Percentiles rank a stretch among this genome's conserved stretches.
Conservation (phyloP, 495 filamentous ascomycete genomes). For the Cairneyella variabilis region DNA sequence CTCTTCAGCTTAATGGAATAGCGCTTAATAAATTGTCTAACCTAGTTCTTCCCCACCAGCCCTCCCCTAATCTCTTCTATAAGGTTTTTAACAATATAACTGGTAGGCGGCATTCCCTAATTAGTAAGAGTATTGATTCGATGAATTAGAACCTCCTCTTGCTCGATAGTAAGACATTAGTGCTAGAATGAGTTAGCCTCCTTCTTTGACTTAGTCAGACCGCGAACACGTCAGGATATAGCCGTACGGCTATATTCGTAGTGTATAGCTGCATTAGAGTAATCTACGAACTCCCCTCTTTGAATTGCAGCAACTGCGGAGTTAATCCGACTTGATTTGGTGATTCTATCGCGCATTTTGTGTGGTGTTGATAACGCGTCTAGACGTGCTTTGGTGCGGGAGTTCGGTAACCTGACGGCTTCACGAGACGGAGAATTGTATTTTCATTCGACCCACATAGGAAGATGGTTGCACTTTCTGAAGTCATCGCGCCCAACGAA, state of each 20-base stretch:
- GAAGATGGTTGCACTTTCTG: constrained; percentile 16
- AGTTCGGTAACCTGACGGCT: no score
- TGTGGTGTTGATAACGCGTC: no score
- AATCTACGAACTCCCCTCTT: no score
- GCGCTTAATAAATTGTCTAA: no score
- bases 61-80: no score
- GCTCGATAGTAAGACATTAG: constrained; percentile 6
- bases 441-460: not conserved
- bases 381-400: no score
- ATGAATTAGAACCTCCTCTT: not conserved
- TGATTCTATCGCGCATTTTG: not conserved
- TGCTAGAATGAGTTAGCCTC: no score
- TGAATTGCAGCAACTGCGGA: no score
- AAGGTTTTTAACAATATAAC: no score
- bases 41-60: no score
- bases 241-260: not conserved
- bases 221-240: constrained; percentile 3
- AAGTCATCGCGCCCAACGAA: constrained; percentile 15
- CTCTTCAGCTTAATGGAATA: no score
- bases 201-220: no score
- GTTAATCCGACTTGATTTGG: not conserved
- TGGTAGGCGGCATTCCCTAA: not conserved
- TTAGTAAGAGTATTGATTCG: constrained; percentile 11
- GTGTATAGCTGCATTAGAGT: not conserved
- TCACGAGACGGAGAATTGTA: not conserved